phyloP scores from a whole-genome alignment of 2,329 filamentous ascomycete genomes.

The Cryphonectria naterciae region DNA sequence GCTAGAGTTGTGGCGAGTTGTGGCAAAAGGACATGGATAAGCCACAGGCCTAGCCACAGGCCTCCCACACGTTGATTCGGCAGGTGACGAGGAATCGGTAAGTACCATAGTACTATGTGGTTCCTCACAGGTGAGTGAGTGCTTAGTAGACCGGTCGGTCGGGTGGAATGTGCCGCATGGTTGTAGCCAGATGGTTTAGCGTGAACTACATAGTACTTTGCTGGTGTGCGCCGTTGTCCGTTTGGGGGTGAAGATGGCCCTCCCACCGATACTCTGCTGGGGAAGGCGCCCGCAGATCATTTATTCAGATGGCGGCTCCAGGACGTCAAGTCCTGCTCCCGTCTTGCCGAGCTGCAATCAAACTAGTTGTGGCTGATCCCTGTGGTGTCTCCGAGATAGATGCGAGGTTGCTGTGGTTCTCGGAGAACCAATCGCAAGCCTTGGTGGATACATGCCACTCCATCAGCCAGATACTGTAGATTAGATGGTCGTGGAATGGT shows the following conservation, averaged over 20 bases:
- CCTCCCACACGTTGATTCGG: conserved; percentile 25
- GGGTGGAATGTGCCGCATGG: background rate
- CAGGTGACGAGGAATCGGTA: background rate
- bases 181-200: background rate
- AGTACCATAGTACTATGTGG: background rate
- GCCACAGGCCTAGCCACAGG: conserved; percentile 28
- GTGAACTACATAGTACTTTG: background rate
- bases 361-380: background rate
- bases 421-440: background rate
- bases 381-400: background rate
- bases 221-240: background rate
- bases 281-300: conserved; percentile 9
- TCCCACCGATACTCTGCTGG: conserved; percentile 16
- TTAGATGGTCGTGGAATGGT: background rate
- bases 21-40: conserved; percentile 23
- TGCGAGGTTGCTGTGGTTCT: background rate
- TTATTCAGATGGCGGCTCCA: background rate
- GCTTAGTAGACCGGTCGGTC: background rate
- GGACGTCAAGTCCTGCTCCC: background rate
- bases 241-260: conserved; percentile 5
- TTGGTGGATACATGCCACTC: background rate
- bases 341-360: background rate
- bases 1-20: conserved; percentile 4
- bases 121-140: background rate
- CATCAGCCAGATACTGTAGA: background rate